Conservation (phyloP, 345 rosid species). For the Clausena lansium region DNA sequence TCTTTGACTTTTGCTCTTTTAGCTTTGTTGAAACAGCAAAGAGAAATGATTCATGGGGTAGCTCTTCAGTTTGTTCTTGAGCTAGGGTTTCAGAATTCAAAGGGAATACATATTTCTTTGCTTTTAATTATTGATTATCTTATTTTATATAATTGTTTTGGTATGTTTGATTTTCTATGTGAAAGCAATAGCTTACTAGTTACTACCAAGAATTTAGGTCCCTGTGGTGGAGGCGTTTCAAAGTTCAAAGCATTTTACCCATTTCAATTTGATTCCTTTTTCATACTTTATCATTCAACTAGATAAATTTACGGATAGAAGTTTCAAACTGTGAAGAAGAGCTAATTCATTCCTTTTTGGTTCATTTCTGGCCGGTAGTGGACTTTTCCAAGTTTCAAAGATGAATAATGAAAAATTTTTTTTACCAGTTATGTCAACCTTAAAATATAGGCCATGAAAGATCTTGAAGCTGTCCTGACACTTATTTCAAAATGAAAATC, state of each 20-base stretch:
- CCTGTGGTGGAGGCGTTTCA: too few species aligned
- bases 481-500: constrained; percentile 58
- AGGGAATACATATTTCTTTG: too few species aligned
- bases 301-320: neutral
- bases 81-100: too few species aligned
- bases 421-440: constrained; percentile 85
- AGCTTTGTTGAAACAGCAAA: neutral
- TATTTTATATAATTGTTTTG: too few species aligned
- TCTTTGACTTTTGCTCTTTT: too few species aligned
- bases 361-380: neutral
- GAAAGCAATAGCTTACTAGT: too few species aligned
- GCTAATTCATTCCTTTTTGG: neutral
- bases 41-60: neutral
- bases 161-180: too few species aligned
- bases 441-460: constrained; percentile 89
- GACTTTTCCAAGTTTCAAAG: constrained; percentile 17
- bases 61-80: too few species aligned
- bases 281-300: neutral
- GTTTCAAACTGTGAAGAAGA: neutral
- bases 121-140: too few species aligned
- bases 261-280: neutral
- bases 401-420: constrained; percentile 84
- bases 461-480: constrained; percentile 69
- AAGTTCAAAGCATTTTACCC: too few species aligned
- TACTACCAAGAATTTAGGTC: too few species aligned